Base-by-base conservation (phyloP, 257 asterid genomes). In the Solanum rostratum region DNA sequence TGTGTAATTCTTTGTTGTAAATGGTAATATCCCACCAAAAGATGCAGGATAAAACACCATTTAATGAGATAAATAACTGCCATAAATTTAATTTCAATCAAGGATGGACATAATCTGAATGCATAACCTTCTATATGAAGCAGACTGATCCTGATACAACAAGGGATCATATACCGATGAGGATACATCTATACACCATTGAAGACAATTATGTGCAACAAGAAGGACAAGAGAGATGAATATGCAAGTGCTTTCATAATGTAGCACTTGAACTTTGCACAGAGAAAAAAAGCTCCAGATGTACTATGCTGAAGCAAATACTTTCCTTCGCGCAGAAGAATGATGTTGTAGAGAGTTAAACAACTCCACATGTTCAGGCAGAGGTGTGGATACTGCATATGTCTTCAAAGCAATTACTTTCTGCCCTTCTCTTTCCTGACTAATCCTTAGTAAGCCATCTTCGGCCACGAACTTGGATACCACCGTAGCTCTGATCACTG, bases 381-480 rank as follows among this genome's bases (percentile, higher is more conserved):
- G 81, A 49, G 41, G 81, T 6, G 16, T 49, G 45, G 16, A 16
- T 11, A 50, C 46, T 37, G 49, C 41, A 54, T 55, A 12, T 78
- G 84, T 59, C 15, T 5, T 57, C 74, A 41, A 57, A 7, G n/a
- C 55, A 55, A 41, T 81, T 81, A 20, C 66, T 60, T 6, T 37
- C 27, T 81, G 55, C 76, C 41, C 29, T 81, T 81, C 0, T 29
- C 54, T 15, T 83, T 39, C 80, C 66, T 24, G 62, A 30, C 70
- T 83, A 83, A 57, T 83, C 85, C 52, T 83, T 83, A 46, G 85
- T 83, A 33, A 83, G 69, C 87, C 87, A 85, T 83, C 87, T 80
- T 16, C 55, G 70, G 71, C 87, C 87, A 20, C 81, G 73, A 63
- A 85, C 62, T 68, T 85, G 84, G 69, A 68, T 62, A 39, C 87